phyloP scores from a whole-genome alignment of 2,329 filamentous ascomycete species.

The Xylariaceae sp. region DNA sequence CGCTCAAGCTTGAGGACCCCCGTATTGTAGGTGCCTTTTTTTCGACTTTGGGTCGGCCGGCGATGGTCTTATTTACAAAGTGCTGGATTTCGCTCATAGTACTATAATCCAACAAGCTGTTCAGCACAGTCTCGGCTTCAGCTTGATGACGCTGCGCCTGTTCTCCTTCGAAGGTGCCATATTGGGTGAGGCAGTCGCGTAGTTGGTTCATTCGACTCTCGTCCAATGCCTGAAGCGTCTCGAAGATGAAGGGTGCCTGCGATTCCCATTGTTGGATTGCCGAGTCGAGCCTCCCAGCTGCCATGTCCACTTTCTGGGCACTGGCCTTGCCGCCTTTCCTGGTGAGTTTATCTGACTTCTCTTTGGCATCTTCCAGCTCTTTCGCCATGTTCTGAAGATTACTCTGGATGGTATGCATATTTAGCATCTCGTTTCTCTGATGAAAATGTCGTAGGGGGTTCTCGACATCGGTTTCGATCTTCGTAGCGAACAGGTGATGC shows the following conservation, averaged over 20 bases:
- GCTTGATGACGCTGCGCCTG: constrained; percentile 75
- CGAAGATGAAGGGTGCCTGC: constrained; percentile 92
- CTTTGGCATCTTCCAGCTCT: constrained; percentile 81
- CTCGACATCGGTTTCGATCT: constrained; percentile 89
- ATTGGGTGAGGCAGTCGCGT: constrained; percentile 87
- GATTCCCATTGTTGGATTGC: constrained; percentile 89
- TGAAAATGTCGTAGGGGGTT: constrained; percentile 77
- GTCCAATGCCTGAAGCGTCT: constrained; percentile 87
- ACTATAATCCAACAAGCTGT: constrained; percentile 81
- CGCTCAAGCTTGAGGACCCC: constrained; percentile 44
- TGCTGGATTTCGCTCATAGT: constrained; percentile 84
- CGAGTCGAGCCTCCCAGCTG: constrained; percentile 72
- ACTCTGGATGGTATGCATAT: constrained; percentile 77
- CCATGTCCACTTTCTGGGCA: constrained; percentile 75
- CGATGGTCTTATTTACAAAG: constrained; percentile 55
- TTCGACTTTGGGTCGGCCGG: constrained; percentile 49
- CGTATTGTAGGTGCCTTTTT: constrained; percentile 46
- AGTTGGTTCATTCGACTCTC: constrained; percentile 88
- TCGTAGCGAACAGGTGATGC: constrained; percentile 77
- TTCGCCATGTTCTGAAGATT: constrained; percentile 82
- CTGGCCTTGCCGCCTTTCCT: constrained; percentile 78
- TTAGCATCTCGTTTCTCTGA: constrained; percentile 74
- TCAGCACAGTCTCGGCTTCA: constrained; percentile 78
- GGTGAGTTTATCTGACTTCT: constrained; percentile 81
- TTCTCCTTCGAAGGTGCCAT: constrained; percentile 90